Evolutionary conservation across 1,284 basidiomycete genomes (phyloP).

Genomic region (Paramarasmius palmivorus): DNA sequence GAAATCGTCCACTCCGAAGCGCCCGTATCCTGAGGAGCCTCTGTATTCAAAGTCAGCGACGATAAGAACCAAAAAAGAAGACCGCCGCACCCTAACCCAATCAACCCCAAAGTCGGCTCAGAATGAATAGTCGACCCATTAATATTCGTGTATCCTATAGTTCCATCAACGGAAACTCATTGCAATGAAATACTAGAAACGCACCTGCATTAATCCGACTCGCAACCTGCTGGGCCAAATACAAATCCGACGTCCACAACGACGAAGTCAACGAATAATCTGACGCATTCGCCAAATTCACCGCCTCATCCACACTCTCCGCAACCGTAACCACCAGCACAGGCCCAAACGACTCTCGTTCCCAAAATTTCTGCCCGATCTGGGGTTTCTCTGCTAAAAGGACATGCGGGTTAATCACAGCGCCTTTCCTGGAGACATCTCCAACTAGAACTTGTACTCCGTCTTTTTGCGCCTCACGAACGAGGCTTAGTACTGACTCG

Average conservation of each 20-base stretch:
- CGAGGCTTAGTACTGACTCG: constrained; percentile 46
- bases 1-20: no score
- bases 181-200: constrained; percentile 6
- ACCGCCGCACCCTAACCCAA: constrained; percentile 35
- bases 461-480: constrained; percentile 49
- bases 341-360: constrained; percentile 62
- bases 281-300: constrained; percentile 54
- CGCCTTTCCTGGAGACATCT: constrained; percentile 38
- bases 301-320: constrained; percentile 52
- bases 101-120: constrained; percentile 29
- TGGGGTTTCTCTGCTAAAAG: constrained; percentile 42
- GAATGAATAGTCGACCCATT: constrained; percentile 38
- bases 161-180: neutral
- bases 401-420: constrained; percentile 56
- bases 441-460: constrained; percentile 58
- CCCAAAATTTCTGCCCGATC: constrained; percentile 50
- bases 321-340: constrained; percentile 49
- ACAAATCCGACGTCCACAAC: constrained; percentile 55
- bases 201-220: constrained; percentile 48
- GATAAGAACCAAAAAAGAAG: no score
- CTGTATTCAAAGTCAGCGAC: no score
- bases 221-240: constrained; percentile 48
- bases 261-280: constrained; percentile 54
- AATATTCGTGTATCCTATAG: constrained; percentile 42
- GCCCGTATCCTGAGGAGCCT: no score